These are phyloP conservation scores for Botrytis aclada DNA, from an alignment of 2,329 filamentous ascomycete species.

Conservation along the genomic window DNA sequence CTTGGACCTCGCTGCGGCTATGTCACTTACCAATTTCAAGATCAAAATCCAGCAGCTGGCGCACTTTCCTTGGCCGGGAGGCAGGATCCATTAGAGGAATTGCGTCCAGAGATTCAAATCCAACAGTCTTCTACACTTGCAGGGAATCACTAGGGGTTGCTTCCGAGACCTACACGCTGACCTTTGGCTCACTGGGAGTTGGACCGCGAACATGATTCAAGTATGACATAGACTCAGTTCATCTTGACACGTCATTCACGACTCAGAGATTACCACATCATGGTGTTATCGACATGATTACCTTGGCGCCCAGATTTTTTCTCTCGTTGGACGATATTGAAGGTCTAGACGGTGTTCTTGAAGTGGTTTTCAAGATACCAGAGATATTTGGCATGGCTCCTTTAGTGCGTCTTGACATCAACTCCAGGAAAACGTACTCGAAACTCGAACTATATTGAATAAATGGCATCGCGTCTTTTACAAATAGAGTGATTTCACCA, in stretches of 20 bases:
- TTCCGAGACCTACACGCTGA: background rate
- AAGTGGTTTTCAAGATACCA: background rate
- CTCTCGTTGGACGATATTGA: background rate
- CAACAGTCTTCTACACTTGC: background rate
- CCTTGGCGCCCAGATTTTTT: too few relatives aligned
- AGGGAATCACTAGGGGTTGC: background rate
- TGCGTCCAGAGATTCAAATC: background rate
- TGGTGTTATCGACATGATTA: too few relatives aligned
- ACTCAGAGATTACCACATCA: rapidly evolving
- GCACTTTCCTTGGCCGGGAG: too few relatives aligned
- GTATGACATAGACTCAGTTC: background rate
- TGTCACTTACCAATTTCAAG: background rate
- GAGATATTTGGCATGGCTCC: background rate
- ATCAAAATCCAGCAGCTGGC: background rate
- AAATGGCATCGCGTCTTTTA: background rate
- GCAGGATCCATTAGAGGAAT: background rate
- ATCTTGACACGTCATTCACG: background rate
- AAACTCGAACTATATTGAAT: background rate
- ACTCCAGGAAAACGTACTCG: background rate
- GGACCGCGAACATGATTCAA: background rate
- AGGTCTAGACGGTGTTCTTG: background rate
- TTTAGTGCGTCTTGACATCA: background rate
- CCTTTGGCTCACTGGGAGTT: background rate
- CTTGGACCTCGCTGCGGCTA: background rate
- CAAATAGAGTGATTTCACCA: background rate